Evolutionary conservation across 1,139 yeast genomes (phyloP).

Genomic region (Debaryomyces sp.): DNA sequence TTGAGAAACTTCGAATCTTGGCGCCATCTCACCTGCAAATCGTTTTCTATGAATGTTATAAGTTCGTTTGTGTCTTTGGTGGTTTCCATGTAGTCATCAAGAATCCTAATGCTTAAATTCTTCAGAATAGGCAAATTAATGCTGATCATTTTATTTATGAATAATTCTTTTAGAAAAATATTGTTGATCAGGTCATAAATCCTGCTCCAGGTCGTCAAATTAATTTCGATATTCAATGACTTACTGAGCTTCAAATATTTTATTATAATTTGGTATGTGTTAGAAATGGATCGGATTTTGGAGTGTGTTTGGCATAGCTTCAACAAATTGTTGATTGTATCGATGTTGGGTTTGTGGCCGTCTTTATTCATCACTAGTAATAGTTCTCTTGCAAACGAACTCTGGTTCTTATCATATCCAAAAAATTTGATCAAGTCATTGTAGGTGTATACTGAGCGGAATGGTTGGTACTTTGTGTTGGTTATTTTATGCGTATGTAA

Average conservation of each 20-base stretch:
- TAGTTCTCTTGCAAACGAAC: constrained; percentile 44
- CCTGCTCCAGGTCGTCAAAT: constrained; percentile 41
- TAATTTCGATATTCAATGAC: constrained; percentile 30
- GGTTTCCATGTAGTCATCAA: constrained; percentile 40
- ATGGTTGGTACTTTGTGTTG: constrained; percentile 30
- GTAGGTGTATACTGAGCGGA: constrained; percentile 40
- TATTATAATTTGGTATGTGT: constrained; percentile 32
- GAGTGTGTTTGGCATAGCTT: constrained; percentile 37
- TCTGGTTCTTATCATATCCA: constrained; percentile 46
- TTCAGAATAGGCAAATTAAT: constrained; percentile 38
- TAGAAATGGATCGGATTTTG: constrained; percentile 34
- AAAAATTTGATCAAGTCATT: constrained; percentile 46
- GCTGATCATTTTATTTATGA: constrained; percentile 33
- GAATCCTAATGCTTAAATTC: constrained; percentile 30
- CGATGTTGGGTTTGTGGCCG: constrained; percentile 43
- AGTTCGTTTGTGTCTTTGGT: constrained; percentile 30
- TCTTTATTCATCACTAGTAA: constrained; percentile 47
- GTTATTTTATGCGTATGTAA: constrained; percentile 42
- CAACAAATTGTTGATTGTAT: constrained; percentile 43
- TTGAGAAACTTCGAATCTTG: constrained; percentile 32
- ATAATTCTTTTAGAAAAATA: constrained; percentile 40
- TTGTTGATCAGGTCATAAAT: constrained; percentile 43
- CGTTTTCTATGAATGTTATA: constrained; percentile 36
- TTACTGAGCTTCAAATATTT: constrained; percentile 35
- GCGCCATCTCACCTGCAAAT: constrained; percentile 35